These are phyloP conservation scores for Effrenium voratum DNA, from an alignment of 73 alveolate genomes.

Conservation along the genomic window DNA sequence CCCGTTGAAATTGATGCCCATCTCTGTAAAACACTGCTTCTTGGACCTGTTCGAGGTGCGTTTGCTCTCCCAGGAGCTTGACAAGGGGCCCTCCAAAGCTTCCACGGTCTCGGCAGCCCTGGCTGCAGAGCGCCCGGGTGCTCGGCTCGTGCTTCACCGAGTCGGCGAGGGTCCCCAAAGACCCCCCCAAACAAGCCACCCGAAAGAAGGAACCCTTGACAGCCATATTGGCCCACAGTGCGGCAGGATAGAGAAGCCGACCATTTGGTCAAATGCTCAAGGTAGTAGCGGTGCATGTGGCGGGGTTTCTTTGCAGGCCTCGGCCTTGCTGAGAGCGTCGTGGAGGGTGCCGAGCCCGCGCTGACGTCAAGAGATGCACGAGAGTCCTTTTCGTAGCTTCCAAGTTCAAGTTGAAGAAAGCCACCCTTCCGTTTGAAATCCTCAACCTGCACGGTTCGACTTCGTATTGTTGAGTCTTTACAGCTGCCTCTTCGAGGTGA, in stretches of 20 bases:
- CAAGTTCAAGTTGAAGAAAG: too few species aligned
- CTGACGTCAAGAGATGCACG: too few species aligned
- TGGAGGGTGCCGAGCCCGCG: too few species aligned
- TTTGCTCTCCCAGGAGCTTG: neutral
- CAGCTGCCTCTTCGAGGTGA: too few species aligned
- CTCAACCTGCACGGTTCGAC: too few species aligned
- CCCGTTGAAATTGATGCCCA: neutral
- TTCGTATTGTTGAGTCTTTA: too few species aligned
- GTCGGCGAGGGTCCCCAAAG: neutral
- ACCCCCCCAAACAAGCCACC: neutral
- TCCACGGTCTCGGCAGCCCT: conserved; percentile 15
- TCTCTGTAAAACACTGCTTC: neutral
- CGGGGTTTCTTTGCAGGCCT: neutral
- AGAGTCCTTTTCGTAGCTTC: too few species aligned
- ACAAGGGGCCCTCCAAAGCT: conserved; percentile 66
- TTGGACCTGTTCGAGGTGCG: neutral
- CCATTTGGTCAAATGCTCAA: neutral
- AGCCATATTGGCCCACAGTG: neutral
- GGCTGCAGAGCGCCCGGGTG: conserved; percentile 45
- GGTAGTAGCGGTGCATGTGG: neutral
- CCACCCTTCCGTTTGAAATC: too few species aligned
- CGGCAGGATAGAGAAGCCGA: neutral
- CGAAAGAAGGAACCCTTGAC: neutral
- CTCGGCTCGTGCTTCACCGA: neutral
- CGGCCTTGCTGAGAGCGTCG: conserved; percentile 3